A percentile compares a stretch with the other conserved stretches of the same genome.
phyloP scores from a whole-genome alignment of 306 rosid species.

The Vigna unguiculata region DNA sequence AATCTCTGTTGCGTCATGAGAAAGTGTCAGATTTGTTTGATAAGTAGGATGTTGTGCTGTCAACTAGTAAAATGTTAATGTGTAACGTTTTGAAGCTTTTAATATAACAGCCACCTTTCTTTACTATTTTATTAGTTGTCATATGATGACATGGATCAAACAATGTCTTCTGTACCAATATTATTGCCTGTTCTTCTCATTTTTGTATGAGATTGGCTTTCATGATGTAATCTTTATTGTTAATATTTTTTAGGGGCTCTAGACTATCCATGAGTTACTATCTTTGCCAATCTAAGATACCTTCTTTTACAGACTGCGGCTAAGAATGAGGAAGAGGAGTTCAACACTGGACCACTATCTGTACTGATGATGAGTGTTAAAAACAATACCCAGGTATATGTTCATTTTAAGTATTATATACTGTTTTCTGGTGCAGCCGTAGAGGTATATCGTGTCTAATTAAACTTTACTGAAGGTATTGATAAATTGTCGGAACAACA shows the following conservation, averaged over 20 bases:
- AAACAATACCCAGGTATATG: conserved; percentile 80
- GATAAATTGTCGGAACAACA: conserved; percentile 88
- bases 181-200: background rate
- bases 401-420: background rate
- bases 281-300: background rate
- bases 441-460: background rate
- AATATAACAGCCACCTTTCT: background rate
- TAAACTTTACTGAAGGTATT: conserved; percentile 59
- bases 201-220: background rate
- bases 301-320: conserved; percentile 39
- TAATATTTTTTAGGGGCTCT: too few species aligned
- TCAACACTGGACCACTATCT: conserved; percentile 91
- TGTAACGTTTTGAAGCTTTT: background rate
- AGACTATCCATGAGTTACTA: too few species aligned
- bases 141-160: background rate
- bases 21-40: background rate
- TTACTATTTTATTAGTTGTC: background rate
- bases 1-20: background rate
- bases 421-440: background rate
- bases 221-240: background rate
- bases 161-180: background rate
- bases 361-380: conserved; percentile 96
- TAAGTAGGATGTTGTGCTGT: background rate
- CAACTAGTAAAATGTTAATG: background rate
- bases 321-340: conserved; percentile 91